These are phyloP conservation scores for Aspergillus sp. DNA, from an alignment of 2,329 filamentous ascomycete species.

Conservation along the genomic window DNA sequence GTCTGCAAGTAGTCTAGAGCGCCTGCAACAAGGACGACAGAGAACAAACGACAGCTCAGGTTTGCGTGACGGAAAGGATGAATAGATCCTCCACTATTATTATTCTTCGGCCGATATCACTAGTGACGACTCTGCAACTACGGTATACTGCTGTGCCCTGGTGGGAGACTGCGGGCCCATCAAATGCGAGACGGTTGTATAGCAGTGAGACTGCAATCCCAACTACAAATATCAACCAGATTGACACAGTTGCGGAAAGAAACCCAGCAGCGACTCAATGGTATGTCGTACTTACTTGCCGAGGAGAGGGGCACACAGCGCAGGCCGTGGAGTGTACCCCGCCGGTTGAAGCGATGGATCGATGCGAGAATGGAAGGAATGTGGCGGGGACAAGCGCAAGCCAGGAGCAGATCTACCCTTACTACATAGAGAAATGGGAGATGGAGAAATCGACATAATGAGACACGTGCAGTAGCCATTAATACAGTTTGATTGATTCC, in stretches of 20 bases:
- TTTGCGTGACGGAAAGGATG: neutral
- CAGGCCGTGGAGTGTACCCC: constrained; percentile 9
- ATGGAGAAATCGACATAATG: neutral
- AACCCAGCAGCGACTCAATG: neutral
- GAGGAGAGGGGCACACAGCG: constrained; percentile 7
- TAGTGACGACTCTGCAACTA: neutral
- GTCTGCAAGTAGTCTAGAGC: constrained; percentile 42
- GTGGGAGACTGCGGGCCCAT: neutral
- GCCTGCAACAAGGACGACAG: neutral
- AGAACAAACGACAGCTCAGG: neutral
- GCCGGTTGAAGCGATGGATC: neutral
- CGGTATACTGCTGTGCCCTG: neutral
- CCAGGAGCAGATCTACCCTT: neutral
- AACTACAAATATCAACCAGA: neutral
- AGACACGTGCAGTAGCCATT: constrained; percentile 11
- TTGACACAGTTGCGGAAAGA: neutral
- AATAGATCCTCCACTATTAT: neutral
- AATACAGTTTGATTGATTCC: neutral
- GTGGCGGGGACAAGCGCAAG: neutral
- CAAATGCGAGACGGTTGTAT: neutral
- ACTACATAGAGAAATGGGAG: neutral
- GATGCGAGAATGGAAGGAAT: neutral
- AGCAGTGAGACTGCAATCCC: neutral
- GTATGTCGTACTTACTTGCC: neutral
- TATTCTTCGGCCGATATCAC: neutral